phyloP scores from a whole-genome alignment of 2,329 filamentous ascomycete species.

The Diaporthe velutina region DNA sequence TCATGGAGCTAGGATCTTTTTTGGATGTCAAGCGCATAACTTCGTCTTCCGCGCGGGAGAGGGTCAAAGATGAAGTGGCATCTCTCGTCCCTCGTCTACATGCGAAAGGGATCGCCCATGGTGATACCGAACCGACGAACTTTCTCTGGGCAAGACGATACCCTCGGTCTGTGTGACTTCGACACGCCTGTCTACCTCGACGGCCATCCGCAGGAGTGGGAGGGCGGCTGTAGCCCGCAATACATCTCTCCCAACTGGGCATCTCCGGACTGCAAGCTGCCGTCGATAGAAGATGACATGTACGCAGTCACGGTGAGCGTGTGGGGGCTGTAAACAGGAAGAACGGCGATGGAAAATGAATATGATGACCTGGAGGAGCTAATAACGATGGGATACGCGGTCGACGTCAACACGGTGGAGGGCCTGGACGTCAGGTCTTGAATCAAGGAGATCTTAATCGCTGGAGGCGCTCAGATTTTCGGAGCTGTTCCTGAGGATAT shows the following conservation, averaged over 20 bases:
- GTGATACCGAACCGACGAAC: not conserved
- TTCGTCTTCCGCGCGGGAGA: too few species aligned
- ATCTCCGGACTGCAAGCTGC: not conserved
- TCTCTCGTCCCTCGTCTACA: not conserved
- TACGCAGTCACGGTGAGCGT: not conserved
- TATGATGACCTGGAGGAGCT: not conserved
- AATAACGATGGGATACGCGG: not conserved
- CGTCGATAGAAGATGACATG: not conserved
- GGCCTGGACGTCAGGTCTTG: not conserved
- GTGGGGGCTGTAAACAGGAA: not conserved
- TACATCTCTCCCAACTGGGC: not conserved
- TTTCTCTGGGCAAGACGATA: not conserved
- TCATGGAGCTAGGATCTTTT: too few species aligned
- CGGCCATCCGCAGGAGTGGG: not conserved
- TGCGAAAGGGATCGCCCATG: not conserved
- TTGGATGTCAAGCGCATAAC: not conserved
- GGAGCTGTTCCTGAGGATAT: not conserved
- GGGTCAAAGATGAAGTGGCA: not conserved
- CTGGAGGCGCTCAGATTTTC: not conserved
- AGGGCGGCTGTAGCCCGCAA: not conserved
- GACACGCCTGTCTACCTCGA: not conserved
- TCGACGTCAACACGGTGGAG: not conserved
- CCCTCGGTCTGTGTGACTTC: not conserved
- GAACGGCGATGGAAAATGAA: not conserved
- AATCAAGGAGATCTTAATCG: not conserved